Percentiles rank a stretch among this genome's conserved stretches.
Evolutionary conservation across 2,329 filamentous ascomycete species (phyloP).

Genomic region (Colletotrichum endophyticum): DNA sequence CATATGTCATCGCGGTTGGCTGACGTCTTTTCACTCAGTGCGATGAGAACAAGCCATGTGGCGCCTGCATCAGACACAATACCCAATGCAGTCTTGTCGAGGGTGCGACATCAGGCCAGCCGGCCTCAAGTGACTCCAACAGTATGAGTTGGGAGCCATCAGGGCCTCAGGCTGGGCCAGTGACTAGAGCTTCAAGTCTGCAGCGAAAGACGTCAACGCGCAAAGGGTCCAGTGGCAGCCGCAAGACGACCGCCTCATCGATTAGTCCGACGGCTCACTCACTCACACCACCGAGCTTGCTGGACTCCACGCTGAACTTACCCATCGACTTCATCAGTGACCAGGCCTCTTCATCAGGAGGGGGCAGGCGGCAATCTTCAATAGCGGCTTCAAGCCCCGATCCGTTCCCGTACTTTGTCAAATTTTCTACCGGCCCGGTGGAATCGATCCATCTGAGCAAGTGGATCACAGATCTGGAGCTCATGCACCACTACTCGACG

Average conservation of each 20-base stretch:
- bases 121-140: neutral
- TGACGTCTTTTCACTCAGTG: slow-evolving; percentile 30
- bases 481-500: slow-evolving; percentile 39
- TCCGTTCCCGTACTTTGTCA: slow-evolving; percentile 25
- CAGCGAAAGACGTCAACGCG: neutral
- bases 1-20: neutral
- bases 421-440: slow-evolving; percentile 25
- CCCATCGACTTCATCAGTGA: slow-evolving; percentile 1
- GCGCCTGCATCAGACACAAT: slow-evolving; percentile 38
- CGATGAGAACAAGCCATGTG: slow-evolving; percentile 41
- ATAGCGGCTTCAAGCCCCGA: slow-evolving; percentile 7
- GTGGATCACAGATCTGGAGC: slow-evolving; percentile 39
- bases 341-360: neutral
- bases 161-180: neutral
- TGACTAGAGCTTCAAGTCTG: neutral
- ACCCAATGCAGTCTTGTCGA: slow-evolving; percentile 35
- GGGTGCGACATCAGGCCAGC: slow-evolving; percentile 2
- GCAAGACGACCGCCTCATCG: neutral
- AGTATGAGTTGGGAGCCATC: neutral
- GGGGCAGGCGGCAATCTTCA: neutral
- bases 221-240: neutral
- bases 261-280: slow-evolving; percentile 2
- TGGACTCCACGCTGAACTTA: neutral
- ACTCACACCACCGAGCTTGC: neutral
- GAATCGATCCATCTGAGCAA: slow-evolving; percentile 19